Evolutionary conservation across 2,329 filamentous ascomycete genomes (phyloP).

Genomic region (Corynespora cassiicola): DNA sequence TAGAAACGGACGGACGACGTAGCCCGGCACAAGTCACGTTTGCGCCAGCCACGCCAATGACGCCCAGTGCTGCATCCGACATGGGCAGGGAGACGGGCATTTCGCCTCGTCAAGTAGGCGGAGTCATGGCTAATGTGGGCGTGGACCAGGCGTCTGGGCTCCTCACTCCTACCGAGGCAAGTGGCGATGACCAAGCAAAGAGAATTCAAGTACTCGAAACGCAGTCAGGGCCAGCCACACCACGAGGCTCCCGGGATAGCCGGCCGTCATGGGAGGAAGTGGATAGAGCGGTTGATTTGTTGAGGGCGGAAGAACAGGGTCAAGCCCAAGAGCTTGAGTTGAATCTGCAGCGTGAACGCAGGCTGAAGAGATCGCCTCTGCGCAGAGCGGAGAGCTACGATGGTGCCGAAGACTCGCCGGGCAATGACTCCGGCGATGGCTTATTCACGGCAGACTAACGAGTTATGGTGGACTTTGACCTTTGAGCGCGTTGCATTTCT

Average conservation of each 20-base stretch:
- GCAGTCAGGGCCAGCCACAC: conserved; percentile 53
- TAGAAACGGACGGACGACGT: conserved; percentile 38
- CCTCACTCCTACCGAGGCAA: conserved; percentile 15
- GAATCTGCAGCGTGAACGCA: conserved; percentile 14
- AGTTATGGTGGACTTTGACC: too few relatives aligned
- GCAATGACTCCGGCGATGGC: conserved; percentile 13
- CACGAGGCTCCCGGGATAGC: conserved; percentile 48
- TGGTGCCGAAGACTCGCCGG: conserved; percentile 17
- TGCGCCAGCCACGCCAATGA: conserved; percentile 42
- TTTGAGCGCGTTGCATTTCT: not conserved
- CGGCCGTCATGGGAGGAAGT: conserved; percentile 46
- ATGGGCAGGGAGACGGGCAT: conserved; percentile 11
- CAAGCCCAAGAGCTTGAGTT: conserved; percentile 13
- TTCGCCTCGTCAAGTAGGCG: conserved; percentile 21
- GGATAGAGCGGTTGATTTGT: conserved; percentile 38
- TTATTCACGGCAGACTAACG: too few relatives aligned
- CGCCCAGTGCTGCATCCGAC: conserved; percentile 16
- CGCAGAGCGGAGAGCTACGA: conserved; percentile 38
- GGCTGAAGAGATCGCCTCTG: conserved; percentile 36
- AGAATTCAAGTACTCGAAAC: conserved; percentile 43
- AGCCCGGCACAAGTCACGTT: conserved; percentile 40
- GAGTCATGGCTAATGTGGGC: conserved; percentile 12
- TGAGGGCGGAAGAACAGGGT: conserved; percentile 36
- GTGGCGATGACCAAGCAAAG: conserved; percentile 31
- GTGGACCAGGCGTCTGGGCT: conserved; percentile 11